Conservation (phyloP, 2,329 filamentous ascomycete genomes). For the Zymoseptoria brevis region DNA sequence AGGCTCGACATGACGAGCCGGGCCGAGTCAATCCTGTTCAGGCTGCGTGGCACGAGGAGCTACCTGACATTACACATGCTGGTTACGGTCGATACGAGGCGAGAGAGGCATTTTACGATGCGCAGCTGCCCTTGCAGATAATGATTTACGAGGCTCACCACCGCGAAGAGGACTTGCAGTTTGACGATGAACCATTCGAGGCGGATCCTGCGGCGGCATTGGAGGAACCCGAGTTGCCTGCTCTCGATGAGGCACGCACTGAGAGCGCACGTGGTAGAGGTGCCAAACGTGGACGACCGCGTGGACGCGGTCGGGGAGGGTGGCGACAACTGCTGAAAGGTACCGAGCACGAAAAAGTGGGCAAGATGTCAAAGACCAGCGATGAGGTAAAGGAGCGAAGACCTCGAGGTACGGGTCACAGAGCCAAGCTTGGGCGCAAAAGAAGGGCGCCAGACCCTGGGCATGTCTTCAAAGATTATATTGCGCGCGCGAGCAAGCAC, state of each 20-base stretch:
- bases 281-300: conserved; percentile 12
- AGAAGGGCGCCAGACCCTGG: conserved; percentile 56
- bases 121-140: not conserved
- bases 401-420: conserved; percentile 4
- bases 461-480: conserved; percentile 60
- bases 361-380: conserved; percentile 7
- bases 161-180: not conserved
- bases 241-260: not conserved
- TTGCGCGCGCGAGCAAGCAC: conserved; percentile 59
- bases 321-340: conserved; percentile 29
- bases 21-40: not conserved
- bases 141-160: not conserved
- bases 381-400: conserved; percentile 11
- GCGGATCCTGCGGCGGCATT: not conserved
- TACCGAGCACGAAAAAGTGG: conserved; percentile 26
- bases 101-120: not conserved
- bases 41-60: not conserved
- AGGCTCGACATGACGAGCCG: not conserved
- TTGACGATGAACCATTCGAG: not conserved
- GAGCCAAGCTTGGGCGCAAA: conserved; percentile 27
- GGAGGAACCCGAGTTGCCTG: not conserved
- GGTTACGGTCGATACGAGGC: not conserved
- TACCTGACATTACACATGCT: not conserved
- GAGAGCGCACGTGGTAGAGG: not conserved
- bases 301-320: conserved; percentile 20